Evolutionary conservation across 352 stramenopile genomes (phyloP).

Genomic region (Elongisporangium prolatum): DNA sequence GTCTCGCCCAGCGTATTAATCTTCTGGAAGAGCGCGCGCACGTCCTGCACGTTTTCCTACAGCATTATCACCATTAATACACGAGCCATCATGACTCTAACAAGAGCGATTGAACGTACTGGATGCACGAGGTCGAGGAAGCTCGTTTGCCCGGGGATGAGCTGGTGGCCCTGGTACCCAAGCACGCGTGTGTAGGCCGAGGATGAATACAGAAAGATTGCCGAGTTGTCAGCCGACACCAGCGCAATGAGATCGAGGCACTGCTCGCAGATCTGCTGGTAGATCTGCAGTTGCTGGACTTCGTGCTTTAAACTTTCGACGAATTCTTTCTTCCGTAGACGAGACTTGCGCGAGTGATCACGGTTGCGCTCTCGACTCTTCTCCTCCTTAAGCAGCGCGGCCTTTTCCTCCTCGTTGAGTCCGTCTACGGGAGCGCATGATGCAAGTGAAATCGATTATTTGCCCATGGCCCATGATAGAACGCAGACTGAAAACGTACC

Average conservation of each 20-base stretch:
- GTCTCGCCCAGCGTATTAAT: constrained; percentile 60
- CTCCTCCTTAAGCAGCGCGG: constrained; percentile 76
- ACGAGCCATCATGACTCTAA: neutral
- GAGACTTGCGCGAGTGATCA: constrained; percentile 94
- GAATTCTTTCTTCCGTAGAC: constrained; percentile 93
- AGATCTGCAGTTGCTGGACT: constrained; percentile 78
- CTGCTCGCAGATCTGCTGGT: constrained; percentile 83
- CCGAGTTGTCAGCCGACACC: constrained; percentile 53
- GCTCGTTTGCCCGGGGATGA: constrained; percentile 66
- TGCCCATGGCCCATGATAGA: neutral
- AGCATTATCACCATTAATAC: constrained; percentile 1
- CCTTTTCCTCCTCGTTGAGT: constrained; percentile 76
- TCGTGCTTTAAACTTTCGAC: constrained; percentile 92
- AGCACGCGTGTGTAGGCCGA: constrained; percentile 67
- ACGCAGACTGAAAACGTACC: constrained; percentile 31
- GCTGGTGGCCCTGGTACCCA: constrained; percentile 72
- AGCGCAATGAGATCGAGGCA: constrained; percentile 77
- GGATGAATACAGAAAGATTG: constrained; percentile 65
- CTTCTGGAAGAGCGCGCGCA: constrained; percentile 60
- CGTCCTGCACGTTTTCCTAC: constrained; percentile 55
- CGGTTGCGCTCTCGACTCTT: constrained; percentile 90
- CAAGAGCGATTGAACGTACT: constrained; percentile 25
- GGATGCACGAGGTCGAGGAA: constrained; percentile 84
- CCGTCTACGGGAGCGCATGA: constrained; percentile 36
- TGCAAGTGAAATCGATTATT: constrained; percentile 1